Conservation (phyloP, 257 asterid species). For the Gynochthodes officinalis region DNA sequence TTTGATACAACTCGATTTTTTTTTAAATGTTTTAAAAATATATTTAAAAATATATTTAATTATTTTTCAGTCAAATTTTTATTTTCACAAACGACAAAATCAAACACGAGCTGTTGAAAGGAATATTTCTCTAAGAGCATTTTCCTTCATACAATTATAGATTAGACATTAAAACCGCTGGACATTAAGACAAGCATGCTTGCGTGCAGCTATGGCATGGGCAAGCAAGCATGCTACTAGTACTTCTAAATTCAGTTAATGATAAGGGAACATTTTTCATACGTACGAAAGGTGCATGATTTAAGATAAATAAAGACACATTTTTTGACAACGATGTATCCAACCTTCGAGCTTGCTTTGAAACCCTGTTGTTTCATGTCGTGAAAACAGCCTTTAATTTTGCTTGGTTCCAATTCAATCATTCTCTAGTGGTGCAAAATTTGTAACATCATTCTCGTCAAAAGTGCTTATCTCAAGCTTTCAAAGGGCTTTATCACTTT, state of each 20-base stretch:
- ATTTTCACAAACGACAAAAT: no score
- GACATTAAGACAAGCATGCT: no score
- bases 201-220: no score
- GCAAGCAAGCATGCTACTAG: not conserved
- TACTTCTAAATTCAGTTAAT: not conserved
- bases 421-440: conserved; percentile 22
- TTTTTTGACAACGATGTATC: conserved; percentile 29
- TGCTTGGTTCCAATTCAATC: conserved; percentile 30
- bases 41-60: no score
- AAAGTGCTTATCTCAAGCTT: conserved; percentile 18
- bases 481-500: conserved; percentile 34
- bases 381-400: conserved; percentile 24
- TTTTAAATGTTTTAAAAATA: no score
- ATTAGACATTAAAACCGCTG: no score
- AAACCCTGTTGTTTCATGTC: conserved; percentile 14
- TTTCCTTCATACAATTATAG: no score
- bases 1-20: no score
- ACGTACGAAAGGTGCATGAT: not conserved
- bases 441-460: conserved; percentile 53
- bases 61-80: no score
- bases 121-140: no score
- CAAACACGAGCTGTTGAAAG: no score
- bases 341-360: conserved; percentile 20
- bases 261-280: not conserved
- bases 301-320: no score